Conservation (phyloP, 768 basidiomycete species). For the Punctularia strigosozonata region DNA sequence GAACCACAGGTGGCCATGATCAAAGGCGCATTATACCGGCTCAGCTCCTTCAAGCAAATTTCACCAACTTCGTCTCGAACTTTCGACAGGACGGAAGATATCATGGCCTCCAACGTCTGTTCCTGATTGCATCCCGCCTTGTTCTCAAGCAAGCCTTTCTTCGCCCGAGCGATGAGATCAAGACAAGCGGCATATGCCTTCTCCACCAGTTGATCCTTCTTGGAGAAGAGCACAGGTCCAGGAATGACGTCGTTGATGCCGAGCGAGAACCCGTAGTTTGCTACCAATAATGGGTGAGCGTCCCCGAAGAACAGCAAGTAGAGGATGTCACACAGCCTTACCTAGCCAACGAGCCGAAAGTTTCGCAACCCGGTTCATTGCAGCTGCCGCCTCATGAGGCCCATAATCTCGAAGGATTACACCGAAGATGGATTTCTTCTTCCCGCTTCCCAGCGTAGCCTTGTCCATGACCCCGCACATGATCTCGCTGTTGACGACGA, state of each 20-base stretch:
- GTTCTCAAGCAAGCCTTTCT: slow-evolving; percentile 86
- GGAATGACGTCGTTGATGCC: slow-evolving; percentile 99
- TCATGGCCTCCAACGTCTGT: slow-evolving; percentile 92
- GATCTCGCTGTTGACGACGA: slow-evolving; percentile 94
- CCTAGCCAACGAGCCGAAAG: slow-evolving; percentile 90
- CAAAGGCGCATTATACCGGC: slow-evolving; percentile 89
- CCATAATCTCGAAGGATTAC: slow-evolving; percentile 97
- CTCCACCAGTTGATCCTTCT: slow-evolving; percentile 81
- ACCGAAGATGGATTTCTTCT: slow-evolving; percentile 99
- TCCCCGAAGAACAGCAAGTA: background rate
- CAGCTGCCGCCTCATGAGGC: slow-evolving; percentile 82
- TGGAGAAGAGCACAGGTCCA: slow-evolving; percentile 63
- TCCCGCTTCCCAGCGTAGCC: slow-evolving; percentile 92
- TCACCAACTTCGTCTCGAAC: slow-evolving; percentile 95
- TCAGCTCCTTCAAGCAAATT: slow-evolving; percentile 97
- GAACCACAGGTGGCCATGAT: slow-evolving; percentile 99
- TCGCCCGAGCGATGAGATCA: slow-evolving; percentile 79
- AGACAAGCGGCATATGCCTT: slow-evolving; percentile 83
- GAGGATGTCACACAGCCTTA: slow-evolving; percentile 22
- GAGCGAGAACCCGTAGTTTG: slow-evolving; percentile 94
- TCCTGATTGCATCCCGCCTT: slow-evolving; percentile 97
- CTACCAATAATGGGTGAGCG: slow-evolving; percentile 29
- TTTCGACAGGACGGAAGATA: slow-evolving; percentile 86
- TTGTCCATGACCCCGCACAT: slow-evolving; percentile 99
- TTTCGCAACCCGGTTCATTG: slow-evolving; percentile 95